phyloP scores from a whole-genome alignment of 2,329 filamentous ascomycete genomes.

The Penicillium psychrosexuale region DNA sequence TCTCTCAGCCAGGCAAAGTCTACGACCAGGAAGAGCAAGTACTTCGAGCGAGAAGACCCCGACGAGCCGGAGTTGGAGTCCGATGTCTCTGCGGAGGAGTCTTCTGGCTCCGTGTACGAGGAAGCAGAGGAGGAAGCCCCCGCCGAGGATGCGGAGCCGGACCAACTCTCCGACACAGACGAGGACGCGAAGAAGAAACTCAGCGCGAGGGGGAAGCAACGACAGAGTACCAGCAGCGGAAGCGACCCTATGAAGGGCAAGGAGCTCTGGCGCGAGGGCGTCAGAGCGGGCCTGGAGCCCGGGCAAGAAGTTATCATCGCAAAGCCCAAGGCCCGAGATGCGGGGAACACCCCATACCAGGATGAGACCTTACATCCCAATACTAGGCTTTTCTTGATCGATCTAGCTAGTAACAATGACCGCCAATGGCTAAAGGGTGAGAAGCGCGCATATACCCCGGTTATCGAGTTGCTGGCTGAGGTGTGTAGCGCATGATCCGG shows the following conservation, averaged over 20 bases:
- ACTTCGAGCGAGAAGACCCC: conserved; percentile 46
- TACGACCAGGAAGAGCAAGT: conserved; percentile 51
- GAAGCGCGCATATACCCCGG: conserved; percentile 6
- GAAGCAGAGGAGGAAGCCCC: conserved; percentile 12
- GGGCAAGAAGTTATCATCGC: conserved; percentile 61
- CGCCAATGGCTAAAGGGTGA: conserved; percentile 63
- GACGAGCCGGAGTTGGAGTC: conserved; percentile 34
- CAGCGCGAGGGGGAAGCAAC: conserved; percentile 7
- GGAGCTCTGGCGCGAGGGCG: conserved; percentile 57
- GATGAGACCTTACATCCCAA: conserved; percentile 61
- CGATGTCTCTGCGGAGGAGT: conserved; percentile 78
- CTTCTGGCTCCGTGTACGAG: conserved; percentile 50
- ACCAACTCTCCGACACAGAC: conserved; percentile 20
- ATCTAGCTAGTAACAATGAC: conserved; percentile 60
- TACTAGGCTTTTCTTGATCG: conserved; percentile 59
- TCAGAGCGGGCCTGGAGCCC: conserved; percentile 54
- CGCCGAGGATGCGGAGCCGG: conserved; percentile 14
- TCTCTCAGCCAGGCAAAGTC: conserved; percentile 25
- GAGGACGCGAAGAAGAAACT: conserved; percentile 5
- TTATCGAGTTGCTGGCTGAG: conserved; percentile 7
- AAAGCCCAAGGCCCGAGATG: conserved; percentile 60
- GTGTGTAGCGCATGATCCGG: conserved; percentile 67
- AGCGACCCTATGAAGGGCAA: conserved; percentile 35
- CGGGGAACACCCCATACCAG: conserved; percentile 57
- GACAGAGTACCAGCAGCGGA: conserved; percentile 1